phyloP scores from a whole-genome alignment of 2,329 filamentous ascomycete species.

The Paecilomyces variotii region DNA sequence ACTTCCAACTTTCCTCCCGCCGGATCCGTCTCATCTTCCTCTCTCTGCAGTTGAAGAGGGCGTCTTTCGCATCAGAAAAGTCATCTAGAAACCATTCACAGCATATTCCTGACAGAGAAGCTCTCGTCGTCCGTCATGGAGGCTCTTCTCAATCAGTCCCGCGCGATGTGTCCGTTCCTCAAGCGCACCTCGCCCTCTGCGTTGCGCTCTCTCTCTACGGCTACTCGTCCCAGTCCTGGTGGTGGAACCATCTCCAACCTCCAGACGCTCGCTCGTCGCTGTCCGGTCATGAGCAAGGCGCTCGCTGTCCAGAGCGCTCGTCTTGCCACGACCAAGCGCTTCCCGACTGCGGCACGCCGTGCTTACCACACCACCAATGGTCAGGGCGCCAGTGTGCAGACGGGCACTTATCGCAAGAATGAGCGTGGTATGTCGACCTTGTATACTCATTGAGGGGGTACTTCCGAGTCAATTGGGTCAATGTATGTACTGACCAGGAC shows the following conservation, averaged over 20 bases:
- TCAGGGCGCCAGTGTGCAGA: constrained; percentile 71
- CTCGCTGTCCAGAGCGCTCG: constrained; percentile 67
- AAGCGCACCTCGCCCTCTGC: constrained; percentile 89
- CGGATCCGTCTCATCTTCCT: neutral
- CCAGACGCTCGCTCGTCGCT: constrained; percentile 86
- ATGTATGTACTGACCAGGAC: constrained; percentile 14
- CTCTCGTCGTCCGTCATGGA: constrained; percentile 56
- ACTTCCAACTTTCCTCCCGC: neutral
- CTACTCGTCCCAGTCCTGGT: constrained; percentile 57
- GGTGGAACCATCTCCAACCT: constrained; percentile 95
- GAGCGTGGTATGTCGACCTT: constrained; percentile 35
- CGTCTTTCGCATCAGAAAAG: neutral
- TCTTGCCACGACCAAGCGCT: constrained; percentile 29
- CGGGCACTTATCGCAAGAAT: constrained; percentile 43
- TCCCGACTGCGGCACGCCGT: constrained; percentile 26
- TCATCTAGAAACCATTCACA: no score
- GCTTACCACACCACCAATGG: constrained; percentile 68
- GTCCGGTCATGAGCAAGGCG: constrained; percentile 98
- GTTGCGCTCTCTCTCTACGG: constrained; percentile 75
- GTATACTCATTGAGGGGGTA: neutral
- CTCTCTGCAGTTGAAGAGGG: neutral
- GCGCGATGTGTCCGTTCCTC: constrained; percentile 94
- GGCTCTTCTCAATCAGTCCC: constrained; percentile 86
- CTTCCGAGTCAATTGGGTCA: constrained; percentile 7
- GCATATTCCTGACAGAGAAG: neutral